phyloP scores from a whole-genome alignment of 73 alveolate genomes.

The Diophrys appendiculata region DNA sequence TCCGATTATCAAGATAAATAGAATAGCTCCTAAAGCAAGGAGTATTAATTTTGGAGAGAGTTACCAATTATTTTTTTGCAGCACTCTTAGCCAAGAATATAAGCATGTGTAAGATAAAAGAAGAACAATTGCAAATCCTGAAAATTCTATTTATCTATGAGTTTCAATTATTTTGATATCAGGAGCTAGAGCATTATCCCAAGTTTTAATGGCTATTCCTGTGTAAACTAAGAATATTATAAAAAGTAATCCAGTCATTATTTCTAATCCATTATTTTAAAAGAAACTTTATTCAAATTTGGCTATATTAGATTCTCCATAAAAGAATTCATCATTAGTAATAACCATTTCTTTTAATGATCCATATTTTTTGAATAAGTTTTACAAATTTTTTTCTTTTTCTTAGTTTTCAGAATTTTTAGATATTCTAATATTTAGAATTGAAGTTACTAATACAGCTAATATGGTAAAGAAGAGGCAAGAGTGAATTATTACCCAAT shows the following conservation, averaged over 20 bases:
- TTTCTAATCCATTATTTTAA: neutral
- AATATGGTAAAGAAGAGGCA: constrained; percentile 13
- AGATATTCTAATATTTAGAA: neutral
- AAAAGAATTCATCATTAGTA: neutral
- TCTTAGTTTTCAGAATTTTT: neutral
- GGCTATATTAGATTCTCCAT: neutral
- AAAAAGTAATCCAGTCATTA: neutral
- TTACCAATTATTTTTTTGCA: neutral
- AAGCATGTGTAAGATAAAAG: constrained; percentile 7
- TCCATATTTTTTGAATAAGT: neutral
- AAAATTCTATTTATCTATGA: neutral
- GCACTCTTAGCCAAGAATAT: neutral
- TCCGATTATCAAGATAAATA: neutral
- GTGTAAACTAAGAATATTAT: neutral
- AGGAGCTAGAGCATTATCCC: neutral
- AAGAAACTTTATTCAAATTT: neutral
- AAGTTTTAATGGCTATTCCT: neutral
- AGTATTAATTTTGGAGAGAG: too few relatives aligned
- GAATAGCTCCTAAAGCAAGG: too few relatives aligned
- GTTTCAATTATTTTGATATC: neutral
- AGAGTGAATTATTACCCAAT: constrained; percentile 38
- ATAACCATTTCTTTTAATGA: neutral
- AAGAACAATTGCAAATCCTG: constrained; percentile 1
- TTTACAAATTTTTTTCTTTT: neutral
- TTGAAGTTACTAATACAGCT: constrained; percentile 5